phyloP scores from a whole-genome alignment of 2,329 filamentous ascomycete species.

The Hypoxylon sp. region DNA sequence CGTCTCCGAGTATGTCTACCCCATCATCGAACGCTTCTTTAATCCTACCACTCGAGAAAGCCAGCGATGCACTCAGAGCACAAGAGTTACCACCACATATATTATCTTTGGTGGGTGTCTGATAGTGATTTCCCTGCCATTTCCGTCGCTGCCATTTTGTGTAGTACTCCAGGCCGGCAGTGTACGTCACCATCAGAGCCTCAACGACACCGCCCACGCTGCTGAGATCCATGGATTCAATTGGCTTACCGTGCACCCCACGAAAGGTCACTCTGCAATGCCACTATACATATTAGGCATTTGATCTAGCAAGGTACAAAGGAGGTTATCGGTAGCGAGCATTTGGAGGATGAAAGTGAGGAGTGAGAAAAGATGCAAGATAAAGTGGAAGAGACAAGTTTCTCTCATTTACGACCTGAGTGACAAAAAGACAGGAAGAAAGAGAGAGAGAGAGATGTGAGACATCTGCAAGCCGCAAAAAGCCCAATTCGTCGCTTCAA shows the following conservation, averaged over 20 bases:
- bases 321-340: not conserved
- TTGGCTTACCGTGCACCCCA: conserved; percentile 39
- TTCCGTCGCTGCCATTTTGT: conserved; percentile 56
- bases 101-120: conserved; percentile 28
- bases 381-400: not conserved
- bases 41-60: conserved; percentile 52
- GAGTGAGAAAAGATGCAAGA: not conserved
- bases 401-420: conserved; percentile 14
- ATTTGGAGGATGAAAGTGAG: not conserved
- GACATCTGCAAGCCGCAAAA: conserved; percentile 29
- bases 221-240: conserved; percentile 48
- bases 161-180: conserved; percentile 55
- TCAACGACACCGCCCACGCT: conserved; percentile 53
- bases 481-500: conserved; percentile 20
- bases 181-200: conserved; percentile 54
- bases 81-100: conserved; percentile 47
- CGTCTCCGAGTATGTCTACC: conserved; percentile 55
- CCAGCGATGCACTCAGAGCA: conserved; percentile 56
- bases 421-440: conserved; percentile 14
- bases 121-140: conserved; percentile 56
- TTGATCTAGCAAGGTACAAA: not conserved
- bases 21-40: conserved; percentile 56
- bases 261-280: conserved; percentile 26
- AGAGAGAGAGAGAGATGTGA: conserved; percentile 14
- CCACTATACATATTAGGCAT: conserved; percentile 12